Base-by-base conservation (phyloP, 2,329 filamentous ascomycete species). In the Ceratocystis colombiana region DNA sequence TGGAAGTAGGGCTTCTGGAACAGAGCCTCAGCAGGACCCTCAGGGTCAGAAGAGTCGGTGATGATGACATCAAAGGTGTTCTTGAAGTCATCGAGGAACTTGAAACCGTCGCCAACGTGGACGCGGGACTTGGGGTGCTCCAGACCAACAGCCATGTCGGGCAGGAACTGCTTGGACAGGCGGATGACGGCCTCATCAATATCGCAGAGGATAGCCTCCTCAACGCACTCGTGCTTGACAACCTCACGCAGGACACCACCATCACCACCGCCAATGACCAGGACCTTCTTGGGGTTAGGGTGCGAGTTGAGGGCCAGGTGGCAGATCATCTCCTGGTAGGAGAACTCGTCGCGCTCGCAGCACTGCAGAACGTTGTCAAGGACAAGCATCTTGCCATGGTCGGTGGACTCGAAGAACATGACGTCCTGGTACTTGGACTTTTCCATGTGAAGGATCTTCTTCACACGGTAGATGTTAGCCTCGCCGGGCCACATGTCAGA, bases 311-410 rank as follows among this genome's bases (percentile, higher is more conserved):
- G 90, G 79, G 91, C 94, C 71, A 99, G 84, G 80, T 99, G 91
- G 72, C 93, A 92, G 79, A 99, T 99, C 94, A 99, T 99, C 85
- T 99, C 94, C 83, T 99, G 94, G 86, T 96, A 96, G 73, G 92
- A 90, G 83, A 97, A 99, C 82, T 99, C 94, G 76, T 99, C 91
- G 71, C 93, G 88, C 85, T 99, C 94, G 72, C 94, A 97, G 84
- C 87, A 91, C 80, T 99, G 94, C 78, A 99, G 96, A 76, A 96
- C 94, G 76, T 97, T 97, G 84, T 99, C 94, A 72, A 99, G 86
- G 70, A 99, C 93, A 68, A 99, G 84, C 69, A 97, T 93, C 75
- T 86, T 96, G 77, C 94, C 94, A 78, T 97, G 89, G 83, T 97
- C 86, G 81, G 88, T 96, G 72, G 90, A 96, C 83, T 99, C 89